Evolutionary conservation across 2,329 filamentous ascomycete genomes (phyloP).

Genomic region (Blastomyces emzantsi): DNA sequence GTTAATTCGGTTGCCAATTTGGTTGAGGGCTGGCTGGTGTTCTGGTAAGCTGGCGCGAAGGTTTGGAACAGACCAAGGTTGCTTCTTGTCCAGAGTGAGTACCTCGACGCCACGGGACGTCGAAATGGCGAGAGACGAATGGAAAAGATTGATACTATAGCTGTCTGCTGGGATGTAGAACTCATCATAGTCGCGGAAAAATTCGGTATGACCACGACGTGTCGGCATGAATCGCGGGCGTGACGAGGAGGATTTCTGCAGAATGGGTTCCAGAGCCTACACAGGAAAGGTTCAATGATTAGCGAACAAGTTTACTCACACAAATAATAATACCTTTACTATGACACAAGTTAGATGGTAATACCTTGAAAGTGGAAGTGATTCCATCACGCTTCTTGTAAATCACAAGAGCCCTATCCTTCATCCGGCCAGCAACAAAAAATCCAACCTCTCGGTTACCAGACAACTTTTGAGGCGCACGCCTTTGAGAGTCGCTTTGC

Average conservation of each 20-base stretch:
- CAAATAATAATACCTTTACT: not conserved
- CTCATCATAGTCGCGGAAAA: constrained; percentile 96
- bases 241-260: constrained; percentile 84
- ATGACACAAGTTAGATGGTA: constrained; percentile 12
- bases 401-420: constrained; percentile 86
- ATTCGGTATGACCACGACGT: constrained; percentile 69
- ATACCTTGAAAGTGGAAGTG: constrained; percentile 76
- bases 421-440: constrained; percentile 94
- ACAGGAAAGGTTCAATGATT: not conserved
- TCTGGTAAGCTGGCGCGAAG: constrained; percentile 54
- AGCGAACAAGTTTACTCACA: constrained; percentile 8
- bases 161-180: constrained; percentile 97
- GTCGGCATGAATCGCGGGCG: constrained; percentile 55
- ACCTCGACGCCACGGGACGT: constrained; percentile 92
- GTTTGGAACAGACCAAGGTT: constrained; percentile 87
- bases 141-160: constrained; percentile 91
- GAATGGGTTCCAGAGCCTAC: constrained; percentile 84
- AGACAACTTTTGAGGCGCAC: constrained; percentile 83
- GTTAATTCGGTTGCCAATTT: constrained; percentile 74
- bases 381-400: constrained; percentile 95
- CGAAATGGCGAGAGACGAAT: constrained; percentile 83
- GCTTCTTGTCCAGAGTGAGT: constrained; percentile 93
- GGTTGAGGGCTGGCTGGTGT: constrained; percentile 55
- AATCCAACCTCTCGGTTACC: constrained; percentile 89
- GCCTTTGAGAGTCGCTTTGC: constrained; percentile 61